phyloP scores from a whole-genome alignment of 2,329 filamentous ascomycete genomes.

The Beauveria caledonica region DNA sequence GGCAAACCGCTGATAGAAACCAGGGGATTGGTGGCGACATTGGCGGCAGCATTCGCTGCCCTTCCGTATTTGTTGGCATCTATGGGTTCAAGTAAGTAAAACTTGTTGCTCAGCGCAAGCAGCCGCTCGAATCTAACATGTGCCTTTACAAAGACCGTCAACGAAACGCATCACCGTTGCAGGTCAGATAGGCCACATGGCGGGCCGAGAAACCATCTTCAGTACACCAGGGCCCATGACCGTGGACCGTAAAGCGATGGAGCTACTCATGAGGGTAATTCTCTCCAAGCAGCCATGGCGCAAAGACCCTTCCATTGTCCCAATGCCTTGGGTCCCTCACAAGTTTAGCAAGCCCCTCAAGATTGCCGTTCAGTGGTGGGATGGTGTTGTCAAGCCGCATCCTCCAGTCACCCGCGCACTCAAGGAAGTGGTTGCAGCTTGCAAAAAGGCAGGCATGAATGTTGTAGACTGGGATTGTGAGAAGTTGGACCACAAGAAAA shows the following conservation, averaged over 20 bases:
- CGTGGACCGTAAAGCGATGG: constrained; percentile 26
- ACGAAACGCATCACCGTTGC: constrained; percentile 22
- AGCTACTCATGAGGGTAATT: constrained; percentile 27
- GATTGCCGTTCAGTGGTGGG: constrained; percentile 52
- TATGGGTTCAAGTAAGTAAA: constrained; percentile 25
- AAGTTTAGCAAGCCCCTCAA: constrained; percentile 38
- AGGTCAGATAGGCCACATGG: constrained; percentile 21
- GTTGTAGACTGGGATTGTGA: constrained; percentile 45
- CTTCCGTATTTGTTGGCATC: constrained; percentile 27
- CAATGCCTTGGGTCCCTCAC: constrained; percentile 27
- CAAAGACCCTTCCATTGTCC: constrained; percentile 24
- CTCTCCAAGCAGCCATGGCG: constrained; percentile 26
- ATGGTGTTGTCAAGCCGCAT: constrained; percentile 51
- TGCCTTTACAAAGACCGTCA: too few relatives aligned
- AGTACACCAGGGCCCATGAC: constrained; percentile 27
- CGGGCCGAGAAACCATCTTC: constrained; percentile 27
- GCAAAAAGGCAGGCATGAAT: constrained; percentile 39
- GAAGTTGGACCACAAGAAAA: constrained; percentile 42
- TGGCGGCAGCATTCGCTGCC: constrained; percentile 31
- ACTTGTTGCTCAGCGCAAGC: too few relatives aligned
- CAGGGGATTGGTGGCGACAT: constrained; percentile 35
- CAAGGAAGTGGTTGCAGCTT: constrained; percentile 43
- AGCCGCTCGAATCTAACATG: not conserved
- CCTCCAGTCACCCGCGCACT: constrained; percentile 52
- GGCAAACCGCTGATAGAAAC: rapidly evolving